Conservation (phyloP, 2,329 filamentous ascomycete species). For the Cryphonectria parasitica region DNA sequence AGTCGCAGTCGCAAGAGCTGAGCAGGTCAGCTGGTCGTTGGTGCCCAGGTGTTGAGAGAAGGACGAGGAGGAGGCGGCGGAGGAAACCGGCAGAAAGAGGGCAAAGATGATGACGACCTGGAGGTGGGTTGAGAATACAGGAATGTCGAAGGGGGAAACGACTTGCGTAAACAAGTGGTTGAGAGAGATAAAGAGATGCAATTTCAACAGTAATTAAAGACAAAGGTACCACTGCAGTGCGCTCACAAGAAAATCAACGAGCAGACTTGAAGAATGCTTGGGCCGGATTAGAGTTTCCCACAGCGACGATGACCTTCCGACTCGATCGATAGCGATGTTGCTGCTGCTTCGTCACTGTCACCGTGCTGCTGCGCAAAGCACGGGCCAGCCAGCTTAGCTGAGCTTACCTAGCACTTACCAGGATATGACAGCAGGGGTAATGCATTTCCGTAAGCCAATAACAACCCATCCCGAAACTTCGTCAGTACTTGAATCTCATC, state of each 20-base stretch:
- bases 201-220: background rate
- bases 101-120: background rate
- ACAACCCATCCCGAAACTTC: background rate
- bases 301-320: background rate
- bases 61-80: background rate
- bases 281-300: background rate
- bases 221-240: background rate
- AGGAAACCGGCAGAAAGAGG: background rate
- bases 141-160: background rate
- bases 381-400: constrained; percentile 1
- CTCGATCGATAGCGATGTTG: background rate
- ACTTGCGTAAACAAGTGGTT: background rate
- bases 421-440: background rate
- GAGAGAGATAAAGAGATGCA: background rate
- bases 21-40: background rate
- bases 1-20: background rate
- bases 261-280: background rate
- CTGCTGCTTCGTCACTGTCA: constrained; percentile 7
- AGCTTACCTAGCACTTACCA: background rate
- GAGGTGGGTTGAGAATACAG: background rate
- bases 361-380: background rate
- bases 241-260: background rate
- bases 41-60: background rate
- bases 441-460: background rate
- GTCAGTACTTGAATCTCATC: background rate